Percentiles rank a stretch among this genome's conserved stretches.
Conservation (phyloP, 352 stramenopile genomes). For the Phytophthora parvispora region DNA sequence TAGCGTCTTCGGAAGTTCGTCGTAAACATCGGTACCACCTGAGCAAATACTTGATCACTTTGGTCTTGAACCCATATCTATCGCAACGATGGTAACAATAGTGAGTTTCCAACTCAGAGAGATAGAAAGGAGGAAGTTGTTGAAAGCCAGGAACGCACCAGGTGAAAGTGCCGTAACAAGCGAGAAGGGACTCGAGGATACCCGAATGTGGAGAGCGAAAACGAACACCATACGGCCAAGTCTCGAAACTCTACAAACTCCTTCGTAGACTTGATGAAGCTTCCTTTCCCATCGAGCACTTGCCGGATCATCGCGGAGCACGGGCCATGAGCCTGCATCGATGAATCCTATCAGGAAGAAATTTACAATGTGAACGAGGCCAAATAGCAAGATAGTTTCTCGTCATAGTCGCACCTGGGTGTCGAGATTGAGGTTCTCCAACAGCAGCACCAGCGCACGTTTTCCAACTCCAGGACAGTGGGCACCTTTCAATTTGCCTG, state of each 20-base stretch:
- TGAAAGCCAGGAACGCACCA: constrained; percentile 34
- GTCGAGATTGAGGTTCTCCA: constrained; percentile 77
- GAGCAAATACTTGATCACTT: constrained; percentile 44
- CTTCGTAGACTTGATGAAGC: constrained; percentile 60
- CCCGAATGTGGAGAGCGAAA: constrained; percentile 56
- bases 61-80: constrained; percentile 61
- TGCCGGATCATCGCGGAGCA: constrained; percentile 74
- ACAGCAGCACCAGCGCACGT: constrained; percentile 43
- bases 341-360: constrained; percentile 15
- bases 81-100: background rate
- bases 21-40: constrained; percentile 54
- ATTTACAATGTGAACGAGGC: background rate
- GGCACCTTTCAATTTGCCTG: constrained; percentile 63
- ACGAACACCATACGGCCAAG: constrained; percentile 53
- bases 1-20: constrained; percentile 46
- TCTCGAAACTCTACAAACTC: constrained; percentile 73
- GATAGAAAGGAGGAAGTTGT: too few species aligned
- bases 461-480: constrained; percentile 66
- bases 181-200: constrained; percentile 48
- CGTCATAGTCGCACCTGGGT: constrained; percentile 35
- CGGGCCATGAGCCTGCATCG: constrained; percentile 8
- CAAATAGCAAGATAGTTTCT: background rate
- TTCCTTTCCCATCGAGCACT: constrained; percentile 63
- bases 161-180: constrained; percentile 73
- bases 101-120: too few species aligned